Percentiles rank a stretch among this genome's conserved stretches.
Evolutionary conservation across 2,329 filamentous ascomycete genomes (phyloP).

Genomic region (Falciphora oryzae): DNA sequence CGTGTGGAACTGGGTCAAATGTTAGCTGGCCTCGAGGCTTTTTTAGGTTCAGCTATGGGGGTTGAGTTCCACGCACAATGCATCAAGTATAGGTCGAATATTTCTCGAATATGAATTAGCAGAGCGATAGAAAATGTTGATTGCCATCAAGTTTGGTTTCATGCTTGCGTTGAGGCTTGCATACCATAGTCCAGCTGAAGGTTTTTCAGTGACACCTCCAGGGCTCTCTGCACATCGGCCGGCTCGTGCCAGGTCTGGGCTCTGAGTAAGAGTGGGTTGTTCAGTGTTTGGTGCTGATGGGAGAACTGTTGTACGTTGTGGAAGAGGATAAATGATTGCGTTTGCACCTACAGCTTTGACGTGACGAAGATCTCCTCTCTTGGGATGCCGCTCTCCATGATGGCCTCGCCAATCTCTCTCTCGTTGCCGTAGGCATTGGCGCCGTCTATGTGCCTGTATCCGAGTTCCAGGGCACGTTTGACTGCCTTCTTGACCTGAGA

Average conservation of each 20-base stretch:
- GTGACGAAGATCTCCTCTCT: conserved; percentile 55
- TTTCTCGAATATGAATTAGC: not conserved
- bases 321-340: not conserved
- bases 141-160: not conserved
- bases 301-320: not conserved
- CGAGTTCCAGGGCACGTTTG: conserved; percentile 17
- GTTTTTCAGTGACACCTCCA: not conserved
- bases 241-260: conserved; percentile 7
- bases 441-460: conserved; percentile 53
- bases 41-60: not conserved
- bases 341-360: not conserved
- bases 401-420: conserved; percentile 51
- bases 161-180: not conserved
- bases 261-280: not conserved
- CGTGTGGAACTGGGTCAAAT: conserved; percentile 2
- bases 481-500: not conserved
- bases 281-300: too few species aligned
- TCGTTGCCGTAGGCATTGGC: conserved; percentile 63
- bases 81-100: conserved; percentile 5
- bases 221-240: not conserved
- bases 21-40: not conserved
- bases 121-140: not conserved
- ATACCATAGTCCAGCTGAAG: conserved; percentile 1
- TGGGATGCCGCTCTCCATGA: conserved; percentile 45
- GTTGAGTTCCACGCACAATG: not conserved